Percentiles rank a stretch among this genome's conserved stretches.
Evolutionary conservation across 176 grass and related monocot species (phyloP).

Genomic region (Poa annua): DNA sequence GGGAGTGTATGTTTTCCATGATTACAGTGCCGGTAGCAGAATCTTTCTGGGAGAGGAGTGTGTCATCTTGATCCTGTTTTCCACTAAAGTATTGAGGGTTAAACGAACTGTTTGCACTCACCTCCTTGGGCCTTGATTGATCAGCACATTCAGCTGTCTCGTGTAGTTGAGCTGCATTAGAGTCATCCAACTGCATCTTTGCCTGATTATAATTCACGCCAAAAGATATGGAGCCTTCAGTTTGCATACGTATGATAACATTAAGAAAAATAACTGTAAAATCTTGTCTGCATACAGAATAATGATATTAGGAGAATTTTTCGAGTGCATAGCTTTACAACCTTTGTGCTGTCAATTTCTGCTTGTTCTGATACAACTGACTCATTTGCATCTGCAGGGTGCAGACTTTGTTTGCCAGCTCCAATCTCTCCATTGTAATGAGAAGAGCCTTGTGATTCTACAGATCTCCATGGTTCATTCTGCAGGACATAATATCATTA

Average conservation of each 20-base stretch:
- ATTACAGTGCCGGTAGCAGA: constrained; percentile 21
- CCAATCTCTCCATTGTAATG: constrained; percentile 27
- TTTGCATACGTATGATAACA: constrained; percentile 40
- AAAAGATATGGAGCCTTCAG: constrained; percentile 39
- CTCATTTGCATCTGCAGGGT: background rate
- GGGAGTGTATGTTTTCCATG: constrained; percentile 28
- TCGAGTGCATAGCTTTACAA: constrained; percentile 13
- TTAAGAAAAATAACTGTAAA: constrained; percentile 21
- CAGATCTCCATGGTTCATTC: constrained; percentile 15
- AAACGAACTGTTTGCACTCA: background rate
- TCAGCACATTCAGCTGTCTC: constrained; percentile 29
- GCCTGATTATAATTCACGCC: constrained; percentile 51
- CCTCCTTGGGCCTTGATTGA: constrained; percentile 3
- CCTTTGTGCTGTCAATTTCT: constrained; percentile 26
- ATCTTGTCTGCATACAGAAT: constrained; percentile 31
- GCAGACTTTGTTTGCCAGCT: constrained; percentile 24
- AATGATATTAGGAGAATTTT: constrained; percentile 22
- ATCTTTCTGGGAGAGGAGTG: constrained; percentile 9
- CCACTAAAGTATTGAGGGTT: background rate
- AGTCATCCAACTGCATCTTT: constrained; percentile 17
- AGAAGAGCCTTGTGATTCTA: constrained; percentile 16
- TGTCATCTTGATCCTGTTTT: constrained; percentile 24
- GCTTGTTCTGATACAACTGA: constrained; percentile 33
- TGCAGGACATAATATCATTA: constrained; percentile 19
- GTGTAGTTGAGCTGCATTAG: constrained; percentile 4